A percentile compares a stretch with the other conserved stretches of the same genome.
phyloP scores from a whole-genome alignment of 305 asterid genomes.

The Fraxinus dipetala region DNA sequence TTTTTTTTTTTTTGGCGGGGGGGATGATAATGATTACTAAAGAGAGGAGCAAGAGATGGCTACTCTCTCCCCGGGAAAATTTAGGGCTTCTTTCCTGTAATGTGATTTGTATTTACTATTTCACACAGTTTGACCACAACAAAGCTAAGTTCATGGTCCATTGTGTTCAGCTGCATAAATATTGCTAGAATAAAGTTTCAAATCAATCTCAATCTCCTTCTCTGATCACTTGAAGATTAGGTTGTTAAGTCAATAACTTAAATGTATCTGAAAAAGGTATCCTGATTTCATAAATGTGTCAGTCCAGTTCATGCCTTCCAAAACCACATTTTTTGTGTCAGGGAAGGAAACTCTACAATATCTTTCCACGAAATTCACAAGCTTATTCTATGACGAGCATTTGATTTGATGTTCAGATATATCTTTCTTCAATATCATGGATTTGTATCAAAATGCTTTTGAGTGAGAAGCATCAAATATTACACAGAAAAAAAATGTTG shows the following conservation, averaged over 20 bases:
- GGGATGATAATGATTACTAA: background rate
- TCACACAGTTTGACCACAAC: background rate
- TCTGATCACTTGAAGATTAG: background rate
- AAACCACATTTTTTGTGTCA: background rate
- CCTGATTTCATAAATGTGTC: background rate
- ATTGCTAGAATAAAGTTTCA: background rate
- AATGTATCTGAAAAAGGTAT: background rate
- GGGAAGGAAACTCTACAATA: background rate
- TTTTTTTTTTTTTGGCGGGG: background rate
- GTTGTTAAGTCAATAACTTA: background rate
- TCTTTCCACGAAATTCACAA: background rate
- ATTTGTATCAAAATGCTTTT: background rate
- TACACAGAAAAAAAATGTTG: background rate
- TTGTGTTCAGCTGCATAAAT: background rate
- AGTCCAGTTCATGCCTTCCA: background rate
- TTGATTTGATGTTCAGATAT: background rate
- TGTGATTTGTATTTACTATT: background rate
- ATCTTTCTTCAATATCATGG: background rate
- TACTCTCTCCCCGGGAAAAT: background rate
- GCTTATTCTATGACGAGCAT: background rate
- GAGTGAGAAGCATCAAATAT: background rate
- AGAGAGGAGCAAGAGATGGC: background rate
- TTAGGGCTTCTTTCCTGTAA: background rate
- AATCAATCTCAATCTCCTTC: background rate
- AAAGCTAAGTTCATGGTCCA: background rate